Evolutionary conservation across 2,329 filamentous ascomycete genomes (phyloP).

Genomic region (Microsporum canis): DNA sequence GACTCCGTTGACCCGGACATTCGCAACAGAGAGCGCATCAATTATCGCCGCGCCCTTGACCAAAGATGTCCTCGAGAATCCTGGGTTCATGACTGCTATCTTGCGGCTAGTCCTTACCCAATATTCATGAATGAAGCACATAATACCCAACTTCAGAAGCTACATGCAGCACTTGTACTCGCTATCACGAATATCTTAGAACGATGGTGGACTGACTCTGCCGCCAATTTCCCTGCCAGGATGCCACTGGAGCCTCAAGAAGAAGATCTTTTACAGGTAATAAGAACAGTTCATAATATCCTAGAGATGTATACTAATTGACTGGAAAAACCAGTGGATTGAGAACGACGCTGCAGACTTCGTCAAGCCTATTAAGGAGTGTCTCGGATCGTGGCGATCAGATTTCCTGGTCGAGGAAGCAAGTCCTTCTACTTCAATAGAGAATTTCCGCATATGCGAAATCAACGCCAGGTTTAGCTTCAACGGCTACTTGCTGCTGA

Average conservation of each 20-base stretch:
- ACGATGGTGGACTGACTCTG: constrained; percentile 20
- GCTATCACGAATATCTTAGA: constrained; percentile 22
- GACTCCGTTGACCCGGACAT: neutral
- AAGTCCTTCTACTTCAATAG: neutral
- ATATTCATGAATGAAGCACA: constrained; percentile 6
- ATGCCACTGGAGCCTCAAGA: constrained; percentile 22
- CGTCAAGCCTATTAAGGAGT: constrained; percentile 9
- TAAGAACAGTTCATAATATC: too few species aligned
- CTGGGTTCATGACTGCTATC: constrained; percentile 5
- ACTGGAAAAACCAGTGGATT: constrained; percentile 7
- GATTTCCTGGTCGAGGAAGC: constrained; percentile 14
- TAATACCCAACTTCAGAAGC: constrained; percentile 6
- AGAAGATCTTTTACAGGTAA: constrained; percentile 19
- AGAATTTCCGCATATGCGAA: constrained; percentile 15
- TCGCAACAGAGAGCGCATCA: neutral
- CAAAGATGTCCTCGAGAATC: constrained; percentile 7
- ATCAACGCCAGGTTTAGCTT: constrained; percentile 15
- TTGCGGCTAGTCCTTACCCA: constrained; percentile 4
- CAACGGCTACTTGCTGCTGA: constrained; percentile 8
- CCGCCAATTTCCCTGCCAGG: constrained; percentile 16
- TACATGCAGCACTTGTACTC: constrained; percentile 17
- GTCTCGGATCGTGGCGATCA: constrained; percentile 15
- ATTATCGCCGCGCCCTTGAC: neutral
- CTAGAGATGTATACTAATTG: neutral
- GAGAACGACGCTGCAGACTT: neutral